Conservation (phyloP, 352 stramenopile species). For the Pythium coloratum region DNA sequence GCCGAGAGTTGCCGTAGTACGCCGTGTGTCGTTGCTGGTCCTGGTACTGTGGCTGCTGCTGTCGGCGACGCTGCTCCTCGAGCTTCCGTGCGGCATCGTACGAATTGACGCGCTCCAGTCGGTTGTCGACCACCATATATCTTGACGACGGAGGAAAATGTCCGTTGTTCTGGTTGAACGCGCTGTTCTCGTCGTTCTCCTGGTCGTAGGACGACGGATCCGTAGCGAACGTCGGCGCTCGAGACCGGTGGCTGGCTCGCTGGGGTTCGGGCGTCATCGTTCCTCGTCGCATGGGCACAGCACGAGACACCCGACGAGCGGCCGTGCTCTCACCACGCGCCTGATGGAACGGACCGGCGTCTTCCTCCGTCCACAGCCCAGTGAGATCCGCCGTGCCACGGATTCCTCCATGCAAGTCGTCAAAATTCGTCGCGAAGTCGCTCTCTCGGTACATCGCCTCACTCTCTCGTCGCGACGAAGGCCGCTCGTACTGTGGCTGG, state of each 20-base stretch:
- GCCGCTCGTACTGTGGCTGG: not conserved
- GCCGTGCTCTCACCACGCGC: constrained; percentile 4
- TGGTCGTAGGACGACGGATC: constrained; percentile 2
- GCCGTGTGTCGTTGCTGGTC: constrained; percentile 6
- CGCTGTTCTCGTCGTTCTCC: not conserved
- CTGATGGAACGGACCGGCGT: constrained; percentile 10
- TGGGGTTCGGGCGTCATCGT: not conserved
- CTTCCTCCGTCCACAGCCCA: constrained; percentile 20
- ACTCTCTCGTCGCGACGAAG: constrained; percentile 10
- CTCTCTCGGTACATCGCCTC: constrained; percentile 15
- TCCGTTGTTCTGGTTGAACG: constrained; percentile 3
- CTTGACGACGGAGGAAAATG: constrained; percentile 24
- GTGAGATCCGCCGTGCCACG: constrained; percentile 25
- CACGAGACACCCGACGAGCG: constrained; percentile 1
- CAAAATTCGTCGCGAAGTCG: constrained; percentile 23
- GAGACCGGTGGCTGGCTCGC: not conserved
- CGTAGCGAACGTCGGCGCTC: constrained; percentile 13
- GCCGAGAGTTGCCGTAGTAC: constrained; percentile 17
- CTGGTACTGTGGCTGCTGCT: constrained; percentile 12
- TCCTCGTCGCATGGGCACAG: not conserved
- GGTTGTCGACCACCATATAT: constrained; percentile 26
- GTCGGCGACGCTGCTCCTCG: constrained; percentile 22
- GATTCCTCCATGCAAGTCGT: constrained; percentile 22
- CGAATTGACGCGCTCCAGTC: constrained; percentile 24
- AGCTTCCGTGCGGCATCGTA: constrained; percentile 20